Evolutionary conservation across 345 rosid species (phyloP).

Genomic region (Streptanthus diversifolius): DNA sequence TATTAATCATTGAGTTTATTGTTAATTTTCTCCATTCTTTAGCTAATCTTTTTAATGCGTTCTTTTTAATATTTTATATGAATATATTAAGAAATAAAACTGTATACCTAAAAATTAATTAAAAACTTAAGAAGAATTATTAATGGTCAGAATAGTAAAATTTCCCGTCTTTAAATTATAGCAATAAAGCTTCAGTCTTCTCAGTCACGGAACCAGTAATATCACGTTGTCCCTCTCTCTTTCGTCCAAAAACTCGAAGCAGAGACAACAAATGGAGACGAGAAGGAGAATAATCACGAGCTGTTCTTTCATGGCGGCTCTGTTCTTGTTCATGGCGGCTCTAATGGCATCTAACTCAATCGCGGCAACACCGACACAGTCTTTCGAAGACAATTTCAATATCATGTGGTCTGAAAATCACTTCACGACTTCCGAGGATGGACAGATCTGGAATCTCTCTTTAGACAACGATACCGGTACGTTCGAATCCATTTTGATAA

Average conservation of each 20-base stretch:
- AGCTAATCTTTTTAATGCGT: neutral
- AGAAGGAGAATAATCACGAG: neutral
- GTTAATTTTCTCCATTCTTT: neutral
- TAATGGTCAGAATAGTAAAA: slow-evolving; percentile 20
- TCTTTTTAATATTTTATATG: neutral
- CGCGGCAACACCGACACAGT: slow-evolving; percentile 43
- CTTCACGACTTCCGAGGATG: slow-evolving; percentile 88
- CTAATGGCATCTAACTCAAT: slow-evolving; percentile 34
- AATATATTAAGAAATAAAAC: neutral
- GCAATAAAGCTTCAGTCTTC: slow-evolving; percentile 21
- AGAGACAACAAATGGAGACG: slow-evolving; percentile 33
- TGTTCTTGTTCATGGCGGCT: slow-evolving; percentile 37
- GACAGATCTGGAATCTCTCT: slow-evolving; percentile 94
- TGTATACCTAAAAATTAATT: neutral
- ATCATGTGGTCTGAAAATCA: slow-evolving; percentile 95
- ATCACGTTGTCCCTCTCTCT: slow-evolving; percentile 26
- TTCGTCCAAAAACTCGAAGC: slow-evolving; percentile 20
- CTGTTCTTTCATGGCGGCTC: slow-evolving; percentile 36
- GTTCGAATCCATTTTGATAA: neutral
- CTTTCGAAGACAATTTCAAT: slow-evolving; percentile 81
- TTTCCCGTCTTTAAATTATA: slow-evolving; percentile 4
- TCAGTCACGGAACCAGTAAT: slow-evolving; percentile 23
- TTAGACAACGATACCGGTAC: slow-evolving; percentile 92
- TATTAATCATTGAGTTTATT: slow-evolving; percentile 11
- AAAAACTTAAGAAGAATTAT: neutral